These are phyloP conservation scores for Penicillium sp. DNA, from an alignment of 2,329 filamentous ascomycete genomes.

Conservation along the genomic window DNA sequence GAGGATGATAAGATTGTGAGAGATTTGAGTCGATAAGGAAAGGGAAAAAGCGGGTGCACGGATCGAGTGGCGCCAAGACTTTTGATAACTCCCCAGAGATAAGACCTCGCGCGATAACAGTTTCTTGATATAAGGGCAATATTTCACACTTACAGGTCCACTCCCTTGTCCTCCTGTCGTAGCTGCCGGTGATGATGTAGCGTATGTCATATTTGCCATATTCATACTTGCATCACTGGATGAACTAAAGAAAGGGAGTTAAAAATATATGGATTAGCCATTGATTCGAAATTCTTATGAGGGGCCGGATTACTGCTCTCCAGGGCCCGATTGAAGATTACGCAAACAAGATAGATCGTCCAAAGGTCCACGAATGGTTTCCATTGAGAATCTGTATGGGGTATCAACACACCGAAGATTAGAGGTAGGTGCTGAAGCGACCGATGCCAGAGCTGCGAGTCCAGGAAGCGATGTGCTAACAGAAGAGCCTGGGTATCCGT, in stretches of 20 bases:
- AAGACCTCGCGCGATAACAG: constrained; percentile 23
- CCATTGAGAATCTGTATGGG: background rate
- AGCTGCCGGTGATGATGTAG: constrained; percentile 63
- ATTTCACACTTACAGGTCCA: constrained; percentile 40
- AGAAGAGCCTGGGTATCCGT: constrained; percentile 32
- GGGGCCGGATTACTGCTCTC: constrained; percentile 8
- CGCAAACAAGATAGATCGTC: background rate
- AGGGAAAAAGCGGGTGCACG: constrained; percentile 36
- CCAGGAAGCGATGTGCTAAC: constrained; percentile 52
- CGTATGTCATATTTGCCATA: constrained; percentile 60
- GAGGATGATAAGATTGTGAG: constrained; percentile 44
- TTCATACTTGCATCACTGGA: constrained; percentile 49
- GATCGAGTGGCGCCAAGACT: constrained; percentile 39
- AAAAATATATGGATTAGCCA: constrained; percentile 22
- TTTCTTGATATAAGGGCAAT: constrained; percentile 4
- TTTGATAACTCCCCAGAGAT: constrained; percentile 24
- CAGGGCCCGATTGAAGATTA: background rate
- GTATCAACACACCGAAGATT: constrained; percentile 49
- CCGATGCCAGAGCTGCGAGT: constrained; percentile 58
- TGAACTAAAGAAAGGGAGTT: constrained; percentile 20
- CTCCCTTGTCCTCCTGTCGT: constrained; percentile 62
- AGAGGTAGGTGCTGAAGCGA: constrained; percentile 53
- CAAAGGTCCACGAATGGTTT: background rate
- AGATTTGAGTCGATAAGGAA: constrained; percentile 51
- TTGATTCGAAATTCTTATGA: constrained; percentile 11